Evolutionary conservation across 1,139 yeast genomes (phyloP).

Genomic region (Sugiyamaella grinbergsii): DNA sequence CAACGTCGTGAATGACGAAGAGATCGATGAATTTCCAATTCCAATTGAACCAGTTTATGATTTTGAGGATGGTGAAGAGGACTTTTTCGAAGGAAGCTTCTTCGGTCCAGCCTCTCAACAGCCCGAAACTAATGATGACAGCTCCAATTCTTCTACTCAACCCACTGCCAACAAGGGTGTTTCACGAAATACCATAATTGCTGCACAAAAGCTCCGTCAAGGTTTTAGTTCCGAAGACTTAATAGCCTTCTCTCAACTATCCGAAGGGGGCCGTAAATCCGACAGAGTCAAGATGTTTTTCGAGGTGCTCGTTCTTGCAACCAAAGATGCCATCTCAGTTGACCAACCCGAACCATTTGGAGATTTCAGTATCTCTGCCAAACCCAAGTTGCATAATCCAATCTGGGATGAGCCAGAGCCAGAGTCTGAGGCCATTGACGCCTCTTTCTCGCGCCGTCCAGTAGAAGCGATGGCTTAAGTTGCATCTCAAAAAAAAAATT

Average conservation of each 20-base stretch:
- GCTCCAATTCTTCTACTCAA: not conserved
- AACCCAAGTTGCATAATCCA: conserved; percentile 29
- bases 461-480: conserved; percentile 3
- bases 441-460: not conserved
- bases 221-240: conserved; percentile 35
- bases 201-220: conserved; percentile 55
- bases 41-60: not conserved
- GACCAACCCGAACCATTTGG: conserved; percentile 65
- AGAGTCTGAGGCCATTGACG: not conserved
- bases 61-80: conserved; percentile 17
- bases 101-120: conserved; percentile 15
- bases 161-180: conserved; percentile 32
- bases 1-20: conserved; percentile 5
- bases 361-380: conserved; percentile 57
- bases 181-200: conserved; percentile 55
- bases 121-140: not conserved
- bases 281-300: conserved; percentile 61
- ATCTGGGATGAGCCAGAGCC: conserved; percentile 16
- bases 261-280: conserved; percentile 27
- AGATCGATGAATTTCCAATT: not conserved
- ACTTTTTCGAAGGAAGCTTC: conserved; percentile 10
- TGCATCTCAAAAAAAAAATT: not conserved
- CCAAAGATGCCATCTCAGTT: conserved; percentile 67
- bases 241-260: conserved; percentile 27
- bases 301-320: conserved; percentile 79